phyloP scores from a whole-genome alignment of 2,329 filamentous ascomycete genomes.

The Trichoderma harzianum region DNA sequence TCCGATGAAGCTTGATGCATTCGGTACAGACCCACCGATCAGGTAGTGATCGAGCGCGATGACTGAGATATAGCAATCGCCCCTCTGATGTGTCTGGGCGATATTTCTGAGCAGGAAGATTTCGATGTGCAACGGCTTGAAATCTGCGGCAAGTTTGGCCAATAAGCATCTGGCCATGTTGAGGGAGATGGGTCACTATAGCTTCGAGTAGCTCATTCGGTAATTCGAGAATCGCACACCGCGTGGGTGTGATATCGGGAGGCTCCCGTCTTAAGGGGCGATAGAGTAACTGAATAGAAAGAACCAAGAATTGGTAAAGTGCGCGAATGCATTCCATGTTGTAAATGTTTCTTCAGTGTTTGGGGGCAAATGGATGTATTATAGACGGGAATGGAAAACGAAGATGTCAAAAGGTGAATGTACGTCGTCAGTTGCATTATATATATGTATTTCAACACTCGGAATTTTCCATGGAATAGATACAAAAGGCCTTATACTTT shows the following conservation, averaged over 20 bases:
- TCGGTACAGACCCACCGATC: not conserved
- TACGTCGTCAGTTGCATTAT: not conserved
- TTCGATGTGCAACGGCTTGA: not conserved
- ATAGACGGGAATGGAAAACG: not conserved
- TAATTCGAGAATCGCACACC: not conserved
- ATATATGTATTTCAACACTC: not conserved
- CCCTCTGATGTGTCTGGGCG: not conserved
- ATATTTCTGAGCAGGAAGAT: not conserved
- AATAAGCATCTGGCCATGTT: not conserved
- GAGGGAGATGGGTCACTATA: not conserved
- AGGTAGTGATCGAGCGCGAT: not conserved
- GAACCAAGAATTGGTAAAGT: not conserved
- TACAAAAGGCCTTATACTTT: not conserved
- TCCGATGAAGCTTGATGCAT: not conserved
- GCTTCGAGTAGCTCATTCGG: not conserved
- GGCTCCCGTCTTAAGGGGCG: not conserved
- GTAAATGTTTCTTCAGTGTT: not conserved
- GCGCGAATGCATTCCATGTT: not conserved
- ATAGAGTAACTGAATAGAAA: not conserved
- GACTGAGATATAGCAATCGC: not conserved
- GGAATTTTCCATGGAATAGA: not conserved
- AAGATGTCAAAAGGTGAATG: not conserved
- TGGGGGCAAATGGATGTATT: not conserved
- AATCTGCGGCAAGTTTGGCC: not conserved
- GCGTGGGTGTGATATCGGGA: not conserved